Evolutionary conservation across 345 rosid species (phyloP), one percentile per base, ranked within the genome.

Genomic region (Eucalyptus regnans): DNA sequence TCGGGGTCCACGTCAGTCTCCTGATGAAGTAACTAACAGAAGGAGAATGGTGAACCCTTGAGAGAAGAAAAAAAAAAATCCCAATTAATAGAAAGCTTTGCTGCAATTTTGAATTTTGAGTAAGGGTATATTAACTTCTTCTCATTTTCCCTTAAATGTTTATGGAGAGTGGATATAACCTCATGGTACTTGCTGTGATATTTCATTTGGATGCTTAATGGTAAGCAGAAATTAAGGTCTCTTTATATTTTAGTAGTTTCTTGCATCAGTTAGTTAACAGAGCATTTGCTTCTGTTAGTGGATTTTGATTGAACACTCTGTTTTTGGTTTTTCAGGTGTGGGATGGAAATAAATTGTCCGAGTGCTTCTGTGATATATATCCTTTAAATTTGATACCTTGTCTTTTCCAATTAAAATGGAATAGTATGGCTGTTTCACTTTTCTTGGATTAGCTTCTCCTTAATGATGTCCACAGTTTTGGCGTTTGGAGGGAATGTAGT

Each of bases 401-500:
- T 43, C 44, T 44, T 54, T 37, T 22, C 20, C 31, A 22, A 29
- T 84, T 31, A 11, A 48, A 54, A 16, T 33, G 51, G 83, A 41
- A 20, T 31, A 48, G 41, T 50, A 49, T 41, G 54, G 48, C 44
- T 37, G 22, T 87, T 60, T 8, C 29, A 44, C 49, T 56, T 89
- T 25, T 50, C 16, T 44, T 9, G 37, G 29, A 44, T 4, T 48
- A 3, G 50, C 51, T 87, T 54, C 49, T 89, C 90, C 89, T 87
- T 81, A 93, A 91, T 58, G 52, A 87, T 90, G 91, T 43, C 68
- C 90, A 97, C 97, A 66, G 94, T 95, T 88, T 90, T 95, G 60
- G 97, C 94, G 23, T 93, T 97, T 90, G 95, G 96, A 89, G 91
- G 90, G 86, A 95, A 96, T 93, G 88, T 90, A 50, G 89, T 91